Conservation (phyloP, 768 basidiomycete genomes). For the Paxillus rubicundulus region DNA sequence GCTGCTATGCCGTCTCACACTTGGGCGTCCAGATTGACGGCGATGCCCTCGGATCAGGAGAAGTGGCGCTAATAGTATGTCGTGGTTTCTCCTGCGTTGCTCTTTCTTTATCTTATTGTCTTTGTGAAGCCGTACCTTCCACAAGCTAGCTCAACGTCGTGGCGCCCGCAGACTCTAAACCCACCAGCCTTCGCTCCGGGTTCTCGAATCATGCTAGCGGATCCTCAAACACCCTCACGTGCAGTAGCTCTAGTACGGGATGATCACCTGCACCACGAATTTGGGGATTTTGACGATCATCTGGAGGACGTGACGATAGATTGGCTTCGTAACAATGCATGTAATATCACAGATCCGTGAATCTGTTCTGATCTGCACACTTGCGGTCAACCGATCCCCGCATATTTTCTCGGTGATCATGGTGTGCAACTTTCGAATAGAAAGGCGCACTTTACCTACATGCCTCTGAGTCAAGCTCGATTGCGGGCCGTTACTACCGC, state of each 20-base stretch:
- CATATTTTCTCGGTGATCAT: neutral
- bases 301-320: conserved; percentile 64
- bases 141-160: conserved; percentile 36
- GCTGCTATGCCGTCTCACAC: conserved; percentile 6
- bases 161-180: conserved; percentile 45
- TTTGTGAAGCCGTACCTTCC: conserved; percentile 50
- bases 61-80: conserved; percentile 59
- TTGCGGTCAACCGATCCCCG: too few species aligned
- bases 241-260: conserved; percentile 52
- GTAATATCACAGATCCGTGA: conserved; percentile 24
- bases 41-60: conserved; percentile 48
- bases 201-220: conserved; percentile 47
- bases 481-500: too few species aligned
- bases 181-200: conserved; percentile 43
- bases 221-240: conserved; percentile 42
- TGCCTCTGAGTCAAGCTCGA: neutral
- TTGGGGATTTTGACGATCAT: conserved; percentile 84
- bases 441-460: neutral
- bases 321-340: conserved; percentile 44
- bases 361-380: neutral
- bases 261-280: conserved; percentile 48
- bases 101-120: neutral
- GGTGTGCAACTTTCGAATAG: neutral
- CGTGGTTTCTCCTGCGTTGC: neutral
- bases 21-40: conserved; percentile 53